phyloP scores from a whole-genome alignment of 805 yeast genomes.

The Cyberlindnera galapagoensis region DNA sequence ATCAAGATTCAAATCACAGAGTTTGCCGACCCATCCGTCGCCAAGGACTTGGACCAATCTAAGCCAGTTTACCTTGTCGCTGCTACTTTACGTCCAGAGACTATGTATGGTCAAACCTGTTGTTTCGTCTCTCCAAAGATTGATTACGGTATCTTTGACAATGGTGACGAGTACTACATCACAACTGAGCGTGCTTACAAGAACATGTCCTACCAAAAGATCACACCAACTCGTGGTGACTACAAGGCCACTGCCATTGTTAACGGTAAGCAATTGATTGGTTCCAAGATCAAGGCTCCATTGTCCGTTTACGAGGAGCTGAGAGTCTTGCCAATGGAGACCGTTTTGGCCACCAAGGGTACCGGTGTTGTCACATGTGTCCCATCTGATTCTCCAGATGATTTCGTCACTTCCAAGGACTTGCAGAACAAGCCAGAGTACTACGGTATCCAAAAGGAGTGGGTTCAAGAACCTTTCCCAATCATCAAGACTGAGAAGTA shows the following conservation, averaged over 20 bases:
- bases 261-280: conserved; percentile 70
- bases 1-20: conserved; percentile 75
- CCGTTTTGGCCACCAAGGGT: conserved; percentile 91
- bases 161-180: conserved; percentile 69
- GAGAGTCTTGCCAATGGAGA: conserved; percentile 94
- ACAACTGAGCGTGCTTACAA: conserved; percentile 94
- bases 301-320: conserved; percentile 61
- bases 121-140: conserved; percentile 97
- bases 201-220: conserved; percentile 92
- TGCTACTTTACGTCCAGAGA: conserved; percentile 97
- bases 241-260: conserved; percentile 54
- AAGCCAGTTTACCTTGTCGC: conserved; percentile 83
- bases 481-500: conserved; percentile 76
- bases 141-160: conserved; percentile 84
- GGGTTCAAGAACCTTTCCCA: conserved; percentile 78
- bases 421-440: conserved; percentile 85
- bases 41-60: conserved; percentile 31
- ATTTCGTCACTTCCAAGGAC: conserved; percentile 80
- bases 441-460: conserved; percentile 75
- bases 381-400: conserved; percentile 99
- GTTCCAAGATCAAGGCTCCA: conserved; percentile 85
- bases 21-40: conserved; percentile 41
- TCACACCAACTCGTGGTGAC: conserved; percentile 84
- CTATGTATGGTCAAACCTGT: conserved; percentile 98
- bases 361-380: conserved; percentile 99